Percentiles rank a stretch among this genome's conserved stretches.
These are phyloP conservation scores for rapeseed (Brassica napus) DNA, from an alignment of 345 rosid genomes.

Conservation along the genomic window Da-Ae NC_063447.1:2092501-2093000, in stretches of 20 bases:
- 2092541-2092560: neutral
- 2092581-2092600: slow-evolving; percentile 17
- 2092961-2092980: slow-evolving; percentile 33
- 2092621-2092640: slow-evolving; percentile 31
- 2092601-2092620: slow-evolving; percentile 32
- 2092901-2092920: slow-evolving; percentile 21
- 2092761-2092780: neutral
- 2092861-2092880: neutral
- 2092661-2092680: slow-evolving; percentile 37
- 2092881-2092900: neutral
- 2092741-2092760: slow-evolving; percentile 14
- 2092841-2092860: neutral
- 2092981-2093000: slow-evolving; percentile 18
- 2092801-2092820: neutral
- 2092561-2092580: slow-evolving; percentile 6
- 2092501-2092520: neutral
- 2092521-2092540: slow-evolving; percentile 19
- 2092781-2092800: neutral
- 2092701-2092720: slow-evolving; percentile 36
- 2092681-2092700: slow-evolving; percentile 41
- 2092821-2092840: neutral
- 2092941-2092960: slow-evolving; percentile 41
- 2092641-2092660: slow-evolving; percentile 37
- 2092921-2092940: slow-evolving; percentile 42
- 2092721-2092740: slow-evolving; percentile 12